Conservation (phyloP, 73 alveolate species). For the Breviolum minutum region DNA sequence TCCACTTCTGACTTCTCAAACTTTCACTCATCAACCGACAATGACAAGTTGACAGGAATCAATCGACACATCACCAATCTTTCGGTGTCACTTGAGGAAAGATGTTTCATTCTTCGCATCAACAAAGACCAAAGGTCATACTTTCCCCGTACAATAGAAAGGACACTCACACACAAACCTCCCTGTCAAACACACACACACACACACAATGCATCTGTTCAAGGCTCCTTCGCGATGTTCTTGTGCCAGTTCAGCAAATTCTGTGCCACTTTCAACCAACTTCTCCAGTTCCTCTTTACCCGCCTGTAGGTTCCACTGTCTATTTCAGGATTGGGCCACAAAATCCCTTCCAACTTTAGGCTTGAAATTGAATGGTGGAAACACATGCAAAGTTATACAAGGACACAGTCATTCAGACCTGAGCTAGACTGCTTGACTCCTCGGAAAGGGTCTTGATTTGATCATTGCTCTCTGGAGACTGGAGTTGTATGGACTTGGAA, state of each 20-base stretch:
- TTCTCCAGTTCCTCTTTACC: background rate
- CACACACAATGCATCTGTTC: background rate
- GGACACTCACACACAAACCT: background rate
- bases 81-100: background rate
- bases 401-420: too few species aligned
- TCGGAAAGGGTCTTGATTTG: too few species aligned
- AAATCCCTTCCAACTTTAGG: too few species aligned
- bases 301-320: background rate
- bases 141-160: background rate
- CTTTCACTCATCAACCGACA: too few species aligned
- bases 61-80: background rate
- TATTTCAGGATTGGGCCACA: too few species aligned
- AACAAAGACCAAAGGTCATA: background rate
- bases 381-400: too few species aligned
- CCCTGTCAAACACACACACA: background rate
- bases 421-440: too few species aligned
- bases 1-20: too few species aligned
- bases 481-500: too few species aligned
- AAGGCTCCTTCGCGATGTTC: constrained; percentile 12
- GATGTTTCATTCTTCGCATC: background rate
- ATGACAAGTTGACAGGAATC: too few species aligned
- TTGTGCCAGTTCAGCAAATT: background rate
- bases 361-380: too few species aligned
- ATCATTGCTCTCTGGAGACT: too few species aligned
- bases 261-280: constrained; percentile 10